Evolutionary conservation across 2,329 filamentous ascomycete genomes (phyloP).

Genomic region (Nothomitra cinnamomea): DNA sequence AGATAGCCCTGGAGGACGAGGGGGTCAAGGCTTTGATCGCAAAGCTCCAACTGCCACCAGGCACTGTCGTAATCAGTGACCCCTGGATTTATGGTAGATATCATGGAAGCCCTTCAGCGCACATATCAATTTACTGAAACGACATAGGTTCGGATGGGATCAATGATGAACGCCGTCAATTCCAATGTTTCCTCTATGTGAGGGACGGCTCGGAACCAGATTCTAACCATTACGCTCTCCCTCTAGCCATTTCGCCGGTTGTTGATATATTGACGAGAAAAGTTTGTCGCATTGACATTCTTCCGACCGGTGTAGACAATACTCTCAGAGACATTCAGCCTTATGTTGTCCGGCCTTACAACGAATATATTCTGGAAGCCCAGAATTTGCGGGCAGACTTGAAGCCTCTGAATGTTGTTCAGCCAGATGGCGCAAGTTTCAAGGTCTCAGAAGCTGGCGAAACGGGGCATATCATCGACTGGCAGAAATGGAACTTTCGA

Average conservation of each 20-base stretch:
- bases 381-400: conserved; percentile 42
- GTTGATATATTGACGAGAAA: conserved; percentile 44
- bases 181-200: conserved; percentile 51
- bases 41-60: conserved; percentile 43
- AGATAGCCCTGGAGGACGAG: conserved; percentile 35
- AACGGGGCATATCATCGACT: conserved; percentile 37
- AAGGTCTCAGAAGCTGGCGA: conserved; percentile 31
- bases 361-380: conserved; percentile 50
- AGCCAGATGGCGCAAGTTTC: conserved; percentile 49
- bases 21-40: conserved; percentile 41
- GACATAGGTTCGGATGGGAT: conserved; percentile 32
- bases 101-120: conserved; percentile 2
- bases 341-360: conserved; percentile 29
- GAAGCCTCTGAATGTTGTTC: conserved; percentile 46
- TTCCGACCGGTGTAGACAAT: conserved; percentile 50
- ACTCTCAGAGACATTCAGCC: conserved; percentile 36
- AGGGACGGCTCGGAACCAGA: conserved; percentile 42
- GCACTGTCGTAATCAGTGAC: conserved; percentile 40
- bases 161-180: conserved; percentile 33
- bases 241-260: conserved; percentile 49
- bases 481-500: conserved; percentile 50
- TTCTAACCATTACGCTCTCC: conserved; percentile 52
- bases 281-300: conserved; percentile 49
- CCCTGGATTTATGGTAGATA: conserved; percentile 45
- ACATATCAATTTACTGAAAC: neutral